These are phyloP conservation scores for Boletales sp. DNA, from an alignment of 768 basidiomycete species.

Conservation along the genomic window DNA sequence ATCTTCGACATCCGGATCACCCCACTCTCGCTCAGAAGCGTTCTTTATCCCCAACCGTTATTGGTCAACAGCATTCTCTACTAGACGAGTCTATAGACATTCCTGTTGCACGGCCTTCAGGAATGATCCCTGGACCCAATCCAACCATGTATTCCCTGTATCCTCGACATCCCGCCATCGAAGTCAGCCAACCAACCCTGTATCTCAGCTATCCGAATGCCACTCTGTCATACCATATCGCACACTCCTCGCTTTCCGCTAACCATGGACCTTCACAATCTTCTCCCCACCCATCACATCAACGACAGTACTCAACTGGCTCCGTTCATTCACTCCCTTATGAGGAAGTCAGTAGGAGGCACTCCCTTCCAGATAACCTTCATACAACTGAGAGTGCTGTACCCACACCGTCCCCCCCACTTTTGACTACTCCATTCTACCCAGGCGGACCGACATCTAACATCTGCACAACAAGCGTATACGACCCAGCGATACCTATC, in stretches of 20 bases:
- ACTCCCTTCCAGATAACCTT: conserved; percentile 11
- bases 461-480: conserved; percentile 5
- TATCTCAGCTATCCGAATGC: conserved; percentile 17
- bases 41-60: conserved; percentile 25
- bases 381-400: conserved; percentile 5
- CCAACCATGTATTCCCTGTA: conserved; percentile 16
- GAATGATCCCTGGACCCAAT: conserved; percentile 6
- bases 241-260: conserved; percentile 10
- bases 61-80: conserved; percentile 8
- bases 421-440: conserved; percentile 30
- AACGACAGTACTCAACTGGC: conserved; percentile 19
- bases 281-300: conserved; percentile 7
- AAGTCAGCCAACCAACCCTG: conserved; percentile 10
- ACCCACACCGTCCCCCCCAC: conserved; percentile 22
- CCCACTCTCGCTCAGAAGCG: conserved; percentile 23
- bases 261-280: conserved; percentile 4
- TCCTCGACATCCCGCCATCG: conserved; percentile 2
- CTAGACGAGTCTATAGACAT: conserved; percentile 11
- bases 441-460: conserved; percentile 15
- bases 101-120: conserved; percentile 8
- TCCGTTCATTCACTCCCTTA: conserved; percentile 16
- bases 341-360: conserved; percentile 5
- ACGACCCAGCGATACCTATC: conserved; percentile 6
- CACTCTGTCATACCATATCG: conserved; percentile 7
- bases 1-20: conserved; percentile 16